Conservation (phyloP, 192 early-diverging fungal genomes). For the Diversispora epigaea region DNA sequence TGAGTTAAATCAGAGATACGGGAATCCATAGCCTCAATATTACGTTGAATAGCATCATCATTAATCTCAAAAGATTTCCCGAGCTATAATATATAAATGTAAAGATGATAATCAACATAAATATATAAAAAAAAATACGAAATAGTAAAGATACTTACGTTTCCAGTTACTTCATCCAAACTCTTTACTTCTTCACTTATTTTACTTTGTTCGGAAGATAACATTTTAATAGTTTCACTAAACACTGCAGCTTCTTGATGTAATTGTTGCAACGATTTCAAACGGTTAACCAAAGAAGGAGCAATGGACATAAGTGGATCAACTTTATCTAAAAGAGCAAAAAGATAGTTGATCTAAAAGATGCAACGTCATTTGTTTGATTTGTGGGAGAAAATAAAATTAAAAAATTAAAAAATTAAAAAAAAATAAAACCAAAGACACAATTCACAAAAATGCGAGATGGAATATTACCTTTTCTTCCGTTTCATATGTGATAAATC, state of each 20-base stretch:
- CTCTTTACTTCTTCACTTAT: conserved; percentile 65
- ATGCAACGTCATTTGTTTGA: not conserved
- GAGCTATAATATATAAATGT: conserved; percentile 41
- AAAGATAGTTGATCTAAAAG: conserved; percentile 63
- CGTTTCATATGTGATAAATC: conserved; percentile 42
- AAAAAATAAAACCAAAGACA: not conserved
- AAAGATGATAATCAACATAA: not conserved
- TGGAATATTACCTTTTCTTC: conserved; percentile 40
- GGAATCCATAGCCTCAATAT: conserved; percentile 63
- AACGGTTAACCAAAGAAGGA: conserved; percentile 73
- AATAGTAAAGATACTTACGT: conserved; percentile 39
- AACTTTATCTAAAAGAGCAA: conserved; percentile 66
- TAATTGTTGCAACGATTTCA: conserved; percentile 74
- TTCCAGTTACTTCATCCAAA: conserved; percentile 57
- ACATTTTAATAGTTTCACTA: conserved; percentile 68
- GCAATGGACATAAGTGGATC: conserved; percentile 79
- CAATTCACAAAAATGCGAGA: not conserved
- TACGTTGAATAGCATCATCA: conserved; percentile 56
- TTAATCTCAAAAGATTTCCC: conserved; percentile 59
- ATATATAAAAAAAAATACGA: not conserved
- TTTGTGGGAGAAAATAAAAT: not conserved
- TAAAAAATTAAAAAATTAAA: not conserved
- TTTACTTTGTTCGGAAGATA: conserved; percentile 66
- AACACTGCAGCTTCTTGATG: conserved; percentile 83
- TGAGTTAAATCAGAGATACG: conserved; percentile 65